Evolutionary conservation across 371 early-diverging fungal species (phyloP).

Genomic region (Apophysomyces trapeziformis): DNA sequence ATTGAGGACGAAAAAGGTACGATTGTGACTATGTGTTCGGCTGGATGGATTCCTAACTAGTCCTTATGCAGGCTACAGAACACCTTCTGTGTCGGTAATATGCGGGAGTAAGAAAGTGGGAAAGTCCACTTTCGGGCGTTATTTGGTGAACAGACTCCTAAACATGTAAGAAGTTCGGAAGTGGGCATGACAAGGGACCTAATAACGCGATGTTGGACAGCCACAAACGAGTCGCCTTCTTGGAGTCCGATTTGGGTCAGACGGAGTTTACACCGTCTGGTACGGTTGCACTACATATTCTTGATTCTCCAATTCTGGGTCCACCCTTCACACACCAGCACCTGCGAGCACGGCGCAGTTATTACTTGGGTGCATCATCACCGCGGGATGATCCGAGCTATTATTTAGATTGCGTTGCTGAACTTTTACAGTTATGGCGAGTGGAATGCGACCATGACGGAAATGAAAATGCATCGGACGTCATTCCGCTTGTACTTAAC

Average conservation of each 20-base stretch:
- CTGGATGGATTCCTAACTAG: not conserved
- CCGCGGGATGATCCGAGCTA: conserved; percentile 72
- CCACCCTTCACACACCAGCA: conserved; percentile 79
- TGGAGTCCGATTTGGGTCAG: conserved; percentile 87
- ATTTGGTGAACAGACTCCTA: conserved; percentile 69
- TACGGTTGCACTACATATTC: conserved; percentile 69
- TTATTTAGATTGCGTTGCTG: conserved; percentile 63
- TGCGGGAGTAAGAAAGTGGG: conserved; percentile 78
- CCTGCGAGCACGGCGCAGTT: conserved; percentile 55
- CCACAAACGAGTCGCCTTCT: conserved; percentile 62
- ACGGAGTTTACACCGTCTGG: conserved; percentile 79
- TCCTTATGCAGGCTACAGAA: conserved; percentile 13
- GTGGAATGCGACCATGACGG: conserved; percentile 26
- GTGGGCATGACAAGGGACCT: not conserved
- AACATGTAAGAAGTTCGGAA: conserved; percentile 47
- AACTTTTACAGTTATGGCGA: conserved; percentile 60
- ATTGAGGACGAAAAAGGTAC: conserved; percentile 23
- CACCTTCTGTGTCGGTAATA: conserved; percentile 55
- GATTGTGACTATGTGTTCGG: not conserved
- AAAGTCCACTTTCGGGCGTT: conserved; percentile 76
- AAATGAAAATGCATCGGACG: conserved; percentile 10
- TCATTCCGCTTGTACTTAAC: conserved; percentile 78
- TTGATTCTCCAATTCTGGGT: conserved; percentile 70
- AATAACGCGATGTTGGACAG: conserved; percentile 15
- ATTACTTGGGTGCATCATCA: conserved; percentile 69